Conservation (phyloP, 148 eudicot genomes). For the Chenopodium album region DNA sequence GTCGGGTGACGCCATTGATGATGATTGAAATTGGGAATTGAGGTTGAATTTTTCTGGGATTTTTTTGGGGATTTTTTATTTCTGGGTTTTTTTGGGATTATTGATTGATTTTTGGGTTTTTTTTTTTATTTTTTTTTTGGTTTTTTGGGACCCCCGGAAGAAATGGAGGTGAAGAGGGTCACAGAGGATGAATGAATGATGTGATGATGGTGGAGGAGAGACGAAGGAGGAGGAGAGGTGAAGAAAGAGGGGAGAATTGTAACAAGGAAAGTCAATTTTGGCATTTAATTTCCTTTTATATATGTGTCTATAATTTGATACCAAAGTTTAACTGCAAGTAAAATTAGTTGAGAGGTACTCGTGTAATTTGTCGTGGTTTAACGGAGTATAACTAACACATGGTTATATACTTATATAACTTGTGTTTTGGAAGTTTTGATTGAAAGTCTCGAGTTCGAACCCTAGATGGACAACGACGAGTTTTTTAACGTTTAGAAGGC, state of each 20-base stretch:
- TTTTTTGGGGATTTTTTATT: neutral
- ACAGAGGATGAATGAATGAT: constrained; percentile 6
- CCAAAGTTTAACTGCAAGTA: too few relatives aligned
- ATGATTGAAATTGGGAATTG: neutral
- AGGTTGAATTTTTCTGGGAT: constrained; percentile 8
- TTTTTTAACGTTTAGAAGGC: too few relatives aligned
- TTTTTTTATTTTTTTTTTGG: neutral
- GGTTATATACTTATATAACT: too few relatives aligned
- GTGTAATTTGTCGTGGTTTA: too few relatives aligned
- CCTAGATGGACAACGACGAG: too few relatives aligned
- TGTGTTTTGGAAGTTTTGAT: too few relatives aligned
- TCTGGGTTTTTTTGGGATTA: neutral
- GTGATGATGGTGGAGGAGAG: neutral
- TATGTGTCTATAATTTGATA: neutral
- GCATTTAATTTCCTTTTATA: neutral
- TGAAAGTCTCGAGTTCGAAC: too few relatives aligned
- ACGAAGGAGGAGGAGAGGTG: neutral
- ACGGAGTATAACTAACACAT: too few relatives aligned
- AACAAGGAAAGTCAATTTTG: neutral
- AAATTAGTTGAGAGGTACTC: too few relatives aligned
- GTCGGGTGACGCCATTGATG: constrained; percentile 55
- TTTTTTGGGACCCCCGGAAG: constrained; percentile 22
- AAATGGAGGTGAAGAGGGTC: constrained; percentile 37
- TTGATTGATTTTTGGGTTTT: neutral
- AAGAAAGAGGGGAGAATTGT: neutral